A percentile compares a stretch with the other conserved stretches of the same genome.
Evolutionary conservation across 139 green algal genomes (phyloP).

Genomic region (Chlorella sp.): DNA sequence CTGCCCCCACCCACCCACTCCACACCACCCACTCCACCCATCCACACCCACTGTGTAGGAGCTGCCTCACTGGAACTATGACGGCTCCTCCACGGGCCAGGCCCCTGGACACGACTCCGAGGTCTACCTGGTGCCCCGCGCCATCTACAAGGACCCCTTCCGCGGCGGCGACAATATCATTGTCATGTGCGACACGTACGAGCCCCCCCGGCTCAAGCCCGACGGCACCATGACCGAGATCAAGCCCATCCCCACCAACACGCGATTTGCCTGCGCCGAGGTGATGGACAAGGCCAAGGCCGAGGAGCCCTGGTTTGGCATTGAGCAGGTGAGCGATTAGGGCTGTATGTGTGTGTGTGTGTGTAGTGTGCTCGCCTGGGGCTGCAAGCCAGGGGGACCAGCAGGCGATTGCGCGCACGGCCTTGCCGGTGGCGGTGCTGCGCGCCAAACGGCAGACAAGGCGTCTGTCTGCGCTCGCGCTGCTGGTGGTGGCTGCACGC

Average conservation of each 20-base stretch:
- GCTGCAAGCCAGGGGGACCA: too few relatives aligned
- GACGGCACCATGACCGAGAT: conserved; percentile 58
- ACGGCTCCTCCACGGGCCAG: conserved; percentile 90
- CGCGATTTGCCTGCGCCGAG: conserved; percentile 56
- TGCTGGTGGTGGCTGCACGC: too few relatives aligned
- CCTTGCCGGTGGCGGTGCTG: too few relatives aligned
- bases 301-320: conserved; percentile 92
- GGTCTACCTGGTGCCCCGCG: conserved; percentile 59
- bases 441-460: too few relatives aligned
- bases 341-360: too few relatives aligned
- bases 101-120: conserved; percentile 89
- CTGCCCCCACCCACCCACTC: too few relatives aligned
- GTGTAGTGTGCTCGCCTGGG: too few relatives aligned
- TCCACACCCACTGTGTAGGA: too few relatives aligned
- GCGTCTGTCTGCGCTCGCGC: too few relatives aligned
- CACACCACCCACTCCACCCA: too few relatives aligned
- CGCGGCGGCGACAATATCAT: conserved; percentile 83
- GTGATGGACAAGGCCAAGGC: conserved; percentile 58
- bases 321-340: conserved; percentile 86
- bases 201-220: conserved; percentile 59
- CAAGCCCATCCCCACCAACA: conserved; percentile 92
- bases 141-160: conserved; percentile 59
- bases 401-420: too few relatives aligned
- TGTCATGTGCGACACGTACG: conserved; percentile 93
- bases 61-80: conserved; percentile 95